Percentiles rank a stretch among this genome's conserved stretches.
Evolutionary conservation across 2,329 filamentous ascomycete genomes (phyloP).

Genomic region (Aspergillus terreus): DNA sequence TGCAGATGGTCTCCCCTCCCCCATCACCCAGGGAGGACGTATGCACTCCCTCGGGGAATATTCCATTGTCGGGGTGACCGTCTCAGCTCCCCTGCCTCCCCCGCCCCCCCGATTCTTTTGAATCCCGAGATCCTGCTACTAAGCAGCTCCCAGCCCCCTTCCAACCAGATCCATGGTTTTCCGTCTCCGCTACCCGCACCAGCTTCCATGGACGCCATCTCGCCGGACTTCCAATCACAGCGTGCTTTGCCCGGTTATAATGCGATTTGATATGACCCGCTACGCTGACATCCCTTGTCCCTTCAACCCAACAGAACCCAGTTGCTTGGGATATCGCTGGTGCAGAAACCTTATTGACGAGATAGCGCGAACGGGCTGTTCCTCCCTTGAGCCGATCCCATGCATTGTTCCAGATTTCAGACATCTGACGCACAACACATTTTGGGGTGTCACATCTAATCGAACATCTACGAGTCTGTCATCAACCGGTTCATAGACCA

Average conservation of each 20-base stretch:
- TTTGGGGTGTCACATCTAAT: neutral
- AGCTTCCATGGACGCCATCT: slow-evolving; percentile 12
- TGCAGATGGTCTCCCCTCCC: neutral
- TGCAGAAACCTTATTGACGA: neutral
- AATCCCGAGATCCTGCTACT: neutral
- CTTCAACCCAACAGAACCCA: neutral
- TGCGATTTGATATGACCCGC: neutral
- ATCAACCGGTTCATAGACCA: too few species aligned
- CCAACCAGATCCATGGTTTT: slow-evolving; percentile 19
- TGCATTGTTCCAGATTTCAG: neutral
- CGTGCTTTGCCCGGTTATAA: neutral
- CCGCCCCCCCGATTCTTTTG: neutral
- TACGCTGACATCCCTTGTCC: neutral
- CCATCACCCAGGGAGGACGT: neutral
- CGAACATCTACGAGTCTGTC: too few species aligned
- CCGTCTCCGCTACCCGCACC: slow-evolving; percentile 15
- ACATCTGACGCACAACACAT: neutral
- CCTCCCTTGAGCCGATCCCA: neutral
- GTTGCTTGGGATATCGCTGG: neutral
- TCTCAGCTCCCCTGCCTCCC: neutral
- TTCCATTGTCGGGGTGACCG: neutral
- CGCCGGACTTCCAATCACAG: slow-evolving; percentile 7
- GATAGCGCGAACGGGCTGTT: neutral
- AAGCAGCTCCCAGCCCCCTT: neutral
- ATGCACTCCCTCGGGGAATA: too few species aligned